These are phyloP conservation scores for Fagopyrum esculentum DNA, from an alignment of 148 eudicot genomes.

Conservation along the genomic window DNA sequence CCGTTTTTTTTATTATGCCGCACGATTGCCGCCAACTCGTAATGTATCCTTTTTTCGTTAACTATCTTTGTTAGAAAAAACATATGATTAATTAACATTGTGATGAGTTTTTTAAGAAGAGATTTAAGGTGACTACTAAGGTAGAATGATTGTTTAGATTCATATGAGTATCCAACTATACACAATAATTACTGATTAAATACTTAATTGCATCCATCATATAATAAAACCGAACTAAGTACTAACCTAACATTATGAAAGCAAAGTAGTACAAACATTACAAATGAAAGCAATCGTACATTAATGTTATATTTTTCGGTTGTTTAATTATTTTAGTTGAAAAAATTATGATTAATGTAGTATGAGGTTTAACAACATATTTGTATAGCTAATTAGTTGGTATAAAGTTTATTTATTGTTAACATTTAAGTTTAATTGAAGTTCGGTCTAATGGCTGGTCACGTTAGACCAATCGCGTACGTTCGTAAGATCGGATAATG, in stretches of 20 bases:
- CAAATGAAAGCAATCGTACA: neutral
- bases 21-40: constrained; percentile 3
- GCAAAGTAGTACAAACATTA: neutral
- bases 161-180: neutral
- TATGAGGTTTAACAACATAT: too few relatives aligned
- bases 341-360: too few relatives aligned
- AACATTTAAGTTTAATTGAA: too few relatives aligned
- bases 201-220: neutral
- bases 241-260: neutral
- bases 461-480: too few relatives aligned
- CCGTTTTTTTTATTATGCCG: neutral
- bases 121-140: neutral
- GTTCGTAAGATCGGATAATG: too few relatives aligned
- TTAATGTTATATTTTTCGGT: too few relatives aligned
- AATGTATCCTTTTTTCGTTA: neutral
- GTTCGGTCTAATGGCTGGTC: too few relatives aligned
- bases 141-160: neutral
- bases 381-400: too few relatives aligned
- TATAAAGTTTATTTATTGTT: too few relatives aligned
- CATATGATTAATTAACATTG: neutral
- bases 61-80: neutral
- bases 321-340: too few relatives aligned
- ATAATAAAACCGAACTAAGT: too few relatives aligned
- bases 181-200: neutral
- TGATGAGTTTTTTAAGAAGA: neutral